Base-by-base conservation (phyloP, 208 protist genomes). In the Leishmania arabica region DNA sequence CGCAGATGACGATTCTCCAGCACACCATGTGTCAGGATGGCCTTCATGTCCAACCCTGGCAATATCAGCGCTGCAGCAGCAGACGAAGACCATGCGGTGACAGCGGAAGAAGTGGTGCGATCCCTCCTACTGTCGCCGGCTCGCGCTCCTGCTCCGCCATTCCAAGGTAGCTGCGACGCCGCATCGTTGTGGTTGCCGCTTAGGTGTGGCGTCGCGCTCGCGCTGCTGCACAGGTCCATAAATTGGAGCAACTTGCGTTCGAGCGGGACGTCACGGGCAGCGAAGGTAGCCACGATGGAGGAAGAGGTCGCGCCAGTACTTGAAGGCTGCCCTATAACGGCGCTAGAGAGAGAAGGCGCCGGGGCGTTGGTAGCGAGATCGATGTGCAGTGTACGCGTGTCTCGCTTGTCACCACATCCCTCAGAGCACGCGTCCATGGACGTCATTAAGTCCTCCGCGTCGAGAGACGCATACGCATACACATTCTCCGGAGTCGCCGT, bases 1-100 rank as follows among this genome's bases (percentile, higher is more conserved):
- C 80, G 78, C 51, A 96, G 81, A 40, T 83, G 76, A 11, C 86
- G 40, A 9, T 66, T 42, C 21, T 77, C 60, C 19, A 96, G 53
- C 24, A 84, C 71, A 0, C 86, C 86, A 66, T 83, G 85, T 0
- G 62, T n/a, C 34, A 96, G 54, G 53, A 96, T 54, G 34, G 91
- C 91, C 83, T 94, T 94, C 65, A 93, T 77, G 74, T 96, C 93
- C 9, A 88, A 76, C 9, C 93, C 93, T 3, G 84, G 72, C 40
- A 93, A 82, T 24, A 96, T 76, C 62, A 93, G 77, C 62, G 91
- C 84, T 5, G 86, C 76, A 24, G 81, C 82, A 34, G 76, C 5
- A 21, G 82, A 79, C 31, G 80, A 78, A 0, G 72, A 76, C 69
- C 66, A 24, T 40, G 80, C 77, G 45, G 79, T 47, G 72, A 21